Percentiles rank a stretch among this genome's conserved stretches.
Evolutionary conservation across 148 eudicot genomes (phyloP).

Genomic region (Bassia scoparia): DNA sequence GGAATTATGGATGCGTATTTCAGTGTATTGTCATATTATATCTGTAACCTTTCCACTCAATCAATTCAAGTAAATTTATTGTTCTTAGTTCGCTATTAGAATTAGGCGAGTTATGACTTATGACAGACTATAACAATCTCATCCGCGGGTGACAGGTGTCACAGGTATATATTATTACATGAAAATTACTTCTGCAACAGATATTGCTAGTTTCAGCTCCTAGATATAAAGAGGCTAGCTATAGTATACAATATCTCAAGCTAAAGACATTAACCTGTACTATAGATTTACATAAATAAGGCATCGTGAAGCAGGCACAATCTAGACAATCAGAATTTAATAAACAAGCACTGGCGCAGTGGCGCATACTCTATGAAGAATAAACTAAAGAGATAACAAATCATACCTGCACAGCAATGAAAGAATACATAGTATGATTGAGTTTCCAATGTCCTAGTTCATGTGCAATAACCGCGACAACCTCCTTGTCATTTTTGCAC

Average conservation of each 20-base stretch:
- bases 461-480: constrained; percentile 98
- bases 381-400: neutral
- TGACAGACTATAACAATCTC: too few species aligned
- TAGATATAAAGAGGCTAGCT: neutral
- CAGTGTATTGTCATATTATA: too few species aligned
- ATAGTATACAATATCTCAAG: neutral
- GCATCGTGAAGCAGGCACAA: too few species aligned
- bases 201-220: neutral
- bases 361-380: neutral
- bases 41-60: too few species aligned
- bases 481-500: constrained; percentile 91
- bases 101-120: too few species aligned
- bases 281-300: too few species aligned
- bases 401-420: constrained; percentile 91
- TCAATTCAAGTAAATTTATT: too few species aligned
- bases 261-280: too few species aligned
- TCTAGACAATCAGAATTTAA: neutral
- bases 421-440: constrained; percentile 91
- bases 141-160: too few species aligned
- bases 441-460: constrained; percentile 99
- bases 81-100: too few species aligned
- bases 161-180: neutral
- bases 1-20: too few species aligned
- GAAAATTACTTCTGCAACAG: neutral
- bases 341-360: too few species aligned